These are phyloP conservation scores for Neurospora tetrasperma DNA, from an alignment of 495 filamentous ascomycete genomes.

Conservation along the genomic window DNA sequence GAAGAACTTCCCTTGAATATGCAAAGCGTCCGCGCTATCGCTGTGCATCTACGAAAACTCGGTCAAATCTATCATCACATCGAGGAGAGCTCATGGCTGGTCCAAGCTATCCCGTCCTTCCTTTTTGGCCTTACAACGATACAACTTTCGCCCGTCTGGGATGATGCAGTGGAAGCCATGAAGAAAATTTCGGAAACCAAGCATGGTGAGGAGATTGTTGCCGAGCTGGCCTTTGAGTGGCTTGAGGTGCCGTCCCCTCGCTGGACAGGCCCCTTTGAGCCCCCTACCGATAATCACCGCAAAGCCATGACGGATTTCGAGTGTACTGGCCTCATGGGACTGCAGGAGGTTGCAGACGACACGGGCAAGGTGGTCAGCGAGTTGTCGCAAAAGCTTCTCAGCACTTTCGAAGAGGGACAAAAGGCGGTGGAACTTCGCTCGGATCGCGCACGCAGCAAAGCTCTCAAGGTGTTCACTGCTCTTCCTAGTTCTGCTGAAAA, in stretches of 20 bases:
- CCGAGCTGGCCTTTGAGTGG: slow-evolving; percentile 70
- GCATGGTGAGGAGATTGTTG: slow-evolving; percentile 61
- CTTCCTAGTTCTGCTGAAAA: slow-evolving; percentile 74
- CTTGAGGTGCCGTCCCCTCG: slow-evolving; percentile 48
- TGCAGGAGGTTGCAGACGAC: slow-evolving; percentile 38
- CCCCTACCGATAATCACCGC: slow-evolving; percentile 15
- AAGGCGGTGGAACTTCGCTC: slow-evolving; percentile 29
- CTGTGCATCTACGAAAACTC: slow-evolving; percentile 78
- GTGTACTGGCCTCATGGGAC: slow-evolving; percentile 59
- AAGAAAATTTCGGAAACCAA: slow-evolving; percentile 62
- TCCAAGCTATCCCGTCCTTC: slow-evolving; percentile 63
- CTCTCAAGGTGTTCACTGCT: slow-evolving; percentile 65
- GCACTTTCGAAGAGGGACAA: slow-evolving; percentile 39
- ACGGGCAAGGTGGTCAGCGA: slow-evolving; percentile 29
- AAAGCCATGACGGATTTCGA: slow-evolving; percentile 55
- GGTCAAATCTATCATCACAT: slow-evolving; percentile 47
- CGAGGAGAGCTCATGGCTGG: slow-evolving; percentile 51
- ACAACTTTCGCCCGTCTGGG: slow-evolving; percentile 72
- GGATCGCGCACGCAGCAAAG: slow-evolving; percentile 54
- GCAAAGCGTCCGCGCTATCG: slow-evolving; percentile 60
- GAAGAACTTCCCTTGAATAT: slow-evolving; percentile 70
- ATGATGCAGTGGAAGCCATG: slow-evolving; percentile 65
- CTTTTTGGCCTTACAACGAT: slow-evolving; percentile 85
- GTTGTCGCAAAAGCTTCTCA: slow-evolving; percentile 38
- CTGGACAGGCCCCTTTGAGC: slow-evolving; percentile 27